Evolutionary conservation across 495 filamentous ascomycete genomes (phyloP), one percentile per base, ranked within the genome.

Genomic region (Xylaria palmicola): DNA sequence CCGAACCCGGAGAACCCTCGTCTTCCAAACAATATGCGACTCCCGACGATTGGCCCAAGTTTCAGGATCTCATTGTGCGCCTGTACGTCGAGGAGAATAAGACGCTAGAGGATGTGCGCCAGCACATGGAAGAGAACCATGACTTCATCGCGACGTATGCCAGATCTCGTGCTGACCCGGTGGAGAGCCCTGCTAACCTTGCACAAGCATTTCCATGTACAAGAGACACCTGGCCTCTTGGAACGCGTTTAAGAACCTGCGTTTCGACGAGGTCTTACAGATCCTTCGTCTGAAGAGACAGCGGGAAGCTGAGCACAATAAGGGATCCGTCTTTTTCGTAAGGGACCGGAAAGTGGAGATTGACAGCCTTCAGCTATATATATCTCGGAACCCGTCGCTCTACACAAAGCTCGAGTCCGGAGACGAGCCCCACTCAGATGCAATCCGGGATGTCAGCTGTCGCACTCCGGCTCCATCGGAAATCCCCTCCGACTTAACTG

Each of bases 211-310:
- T 56, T 51, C 66, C 4, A 73, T 73, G 71, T 73, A 69, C 44
- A 73, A 73, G 55, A 71, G 66, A 63, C 68, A 66, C 54, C 62
- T 73, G 20, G 58, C 66, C 3, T 39, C 60, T 24, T 73, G 71
- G 71, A 64, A 65, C 48, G 68, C 68, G 8, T 69, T 64, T 27
- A 73, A 73, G 62, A 71, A 73, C 24, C 65, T 71, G 26, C 66
- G 68, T 26, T 60, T 65, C 39, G 66, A 69, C 51, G 71, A 73
- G 30, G 68, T 73, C 24, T 65, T 69, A 32, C 71, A 66, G 52
- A 71, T 73, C 27, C 68, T 73, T 8, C 67, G 62, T 43, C 36
- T 73, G 9, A 69, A 69, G 44, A 69, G 57, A 27, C 51, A 64
- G 10, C 66, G 66, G 32, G 71, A 73, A 50, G 66, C 62, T 30